Base-by-base conservation (phyloP, 805 yeast genomes). In the Ogataea paradorogensis region DNA sequence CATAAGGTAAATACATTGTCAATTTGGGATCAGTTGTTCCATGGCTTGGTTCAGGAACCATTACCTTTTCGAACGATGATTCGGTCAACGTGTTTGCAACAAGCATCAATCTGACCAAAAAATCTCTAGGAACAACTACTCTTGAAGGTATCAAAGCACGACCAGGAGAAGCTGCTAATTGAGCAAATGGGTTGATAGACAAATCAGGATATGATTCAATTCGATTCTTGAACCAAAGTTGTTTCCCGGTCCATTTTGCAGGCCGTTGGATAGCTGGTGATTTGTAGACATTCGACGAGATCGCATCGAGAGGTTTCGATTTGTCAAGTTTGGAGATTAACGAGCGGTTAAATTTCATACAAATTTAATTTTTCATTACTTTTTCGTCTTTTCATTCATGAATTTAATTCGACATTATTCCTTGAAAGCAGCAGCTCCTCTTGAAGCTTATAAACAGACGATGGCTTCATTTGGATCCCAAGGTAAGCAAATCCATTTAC, bases 81-180 rank as follows among this genome's bases (percentile, higher is more conserved):
- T 35, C 26, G 9, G 29, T 13, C 9, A 48, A 21, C 15, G 36
- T 28, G 36, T 47, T 49, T 18, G 41, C 42, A 23, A 40, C 55
- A 9, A 53, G 28, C 24, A 63, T 58, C 29, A 71, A 35, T 15
- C 63, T 67, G 1, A 62, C 42, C 31, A 73, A 46, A 7, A 71
- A 40, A 8, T 65, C 66, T 20, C 64, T 54, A 0, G 80, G 80
- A 5, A 67, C 46, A 9, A 60, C 59, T 0, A 61, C 41, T 27
- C 70, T 55, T 0, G 71, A 53, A 0, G 56, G 27, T 9, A 62
- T 50, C 11, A 73, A 74, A 48, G 58, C 56, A 44, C 81, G 58
- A 11, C 67, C 56, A 1, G 77, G 74, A 0, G 78, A 64, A 0
- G 69, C 56, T 7, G 77, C 48, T 1, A 65, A 13, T 5, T 54